These are phyloP conservation scores for Neurospora terricola DNA, from an alignment of 495 filamentous ascomycete species.

Conservation along the genomic window DNA sequence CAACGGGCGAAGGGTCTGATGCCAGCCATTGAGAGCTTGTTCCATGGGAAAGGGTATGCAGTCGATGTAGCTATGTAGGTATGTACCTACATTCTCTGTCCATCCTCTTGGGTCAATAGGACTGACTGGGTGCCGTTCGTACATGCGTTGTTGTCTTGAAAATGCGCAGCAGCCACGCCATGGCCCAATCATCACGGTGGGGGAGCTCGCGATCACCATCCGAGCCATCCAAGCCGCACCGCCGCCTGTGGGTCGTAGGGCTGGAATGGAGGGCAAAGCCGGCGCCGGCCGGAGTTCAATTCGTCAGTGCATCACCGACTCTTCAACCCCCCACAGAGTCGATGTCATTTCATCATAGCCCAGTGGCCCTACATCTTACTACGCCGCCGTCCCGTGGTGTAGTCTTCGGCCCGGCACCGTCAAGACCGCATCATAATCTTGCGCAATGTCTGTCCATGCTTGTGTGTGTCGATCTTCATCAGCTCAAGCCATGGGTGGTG, in stretches of 20 bases:
- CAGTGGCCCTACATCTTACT: not conserved
- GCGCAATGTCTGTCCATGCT: not conserved
- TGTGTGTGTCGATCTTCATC: not conserved
- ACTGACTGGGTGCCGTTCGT: not conserved
- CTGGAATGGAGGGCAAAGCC: constrained; percentile 13
- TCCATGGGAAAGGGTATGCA: not conserved
- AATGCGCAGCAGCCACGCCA: not conserved
- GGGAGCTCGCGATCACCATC: not conserved
- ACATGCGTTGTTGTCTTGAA: not conserved
- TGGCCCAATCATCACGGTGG: not conserved
- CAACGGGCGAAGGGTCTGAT: not conserved
- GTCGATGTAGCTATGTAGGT: not conserved
- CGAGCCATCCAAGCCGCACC: not conserved
- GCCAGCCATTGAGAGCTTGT: constrained; percentile 7
- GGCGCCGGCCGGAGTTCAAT: not conserved
- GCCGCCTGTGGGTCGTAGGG: constrained; percentile 12
- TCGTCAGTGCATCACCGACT: not conserved
- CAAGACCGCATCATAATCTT: not conserved
- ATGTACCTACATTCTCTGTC: not conserved
- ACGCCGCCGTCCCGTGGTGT: not conserved
- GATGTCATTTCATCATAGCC: not conserved
- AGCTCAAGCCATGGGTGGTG: not conserved
- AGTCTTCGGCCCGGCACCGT: not conserved
- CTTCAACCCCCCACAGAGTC: not conserved
- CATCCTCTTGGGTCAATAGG: not conserved